A percentile compares a stretch with the other conserved stretches of the same genome.
phyloP scores from a whole-genome alignment of 2,329 filamentous ascomycete species.

The Aspergillus latus region DNA sequence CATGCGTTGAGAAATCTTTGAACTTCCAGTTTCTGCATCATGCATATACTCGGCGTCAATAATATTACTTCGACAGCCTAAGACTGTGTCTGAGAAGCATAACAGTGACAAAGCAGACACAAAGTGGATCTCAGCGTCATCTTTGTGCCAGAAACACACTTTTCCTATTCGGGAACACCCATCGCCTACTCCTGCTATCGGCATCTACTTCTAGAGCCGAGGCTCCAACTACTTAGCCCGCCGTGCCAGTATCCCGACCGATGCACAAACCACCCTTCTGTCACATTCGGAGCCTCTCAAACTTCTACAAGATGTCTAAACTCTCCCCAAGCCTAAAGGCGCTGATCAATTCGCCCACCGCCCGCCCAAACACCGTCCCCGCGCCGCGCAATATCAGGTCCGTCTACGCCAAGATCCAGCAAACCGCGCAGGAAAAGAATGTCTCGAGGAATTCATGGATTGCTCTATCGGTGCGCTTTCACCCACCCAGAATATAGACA shows the following conservation, averaged over 20 bases:
- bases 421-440: constrained; percentile 61
- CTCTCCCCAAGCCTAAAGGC: constrained; percentile 69
- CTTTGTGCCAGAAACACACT: neutral
- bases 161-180: neutral
- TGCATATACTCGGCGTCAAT: too few relatives aligned
- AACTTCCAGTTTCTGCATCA: too few relatives aligned
- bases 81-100: too few relatives aligned
- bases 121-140: neutral
- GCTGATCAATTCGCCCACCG: constrained; percentile 69
- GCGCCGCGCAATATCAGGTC: constrained; percentile 64
- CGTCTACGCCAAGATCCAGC: constrained; percentile 64
- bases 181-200: neutral
- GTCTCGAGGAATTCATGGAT: constrained; percentile 67
- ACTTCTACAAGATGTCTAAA: constrained; percentile 61
- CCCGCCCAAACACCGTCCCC: constrained; percentile 63
- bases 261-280: neutral
- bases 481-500: neutral
- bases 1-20: neutral
- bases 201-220: constrained; percentile 9
- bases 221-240: constrained; percentile 2
- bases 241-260: neutral
- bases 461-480: constrained; percentile 57
- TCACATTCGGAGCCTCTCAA: neutral
- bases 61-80: neutral
- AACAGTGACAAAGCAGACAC: neutral